Base-by-base conservation (phyloP, 148 eudicot species). In the Chenopodium formosanum region DNA sequence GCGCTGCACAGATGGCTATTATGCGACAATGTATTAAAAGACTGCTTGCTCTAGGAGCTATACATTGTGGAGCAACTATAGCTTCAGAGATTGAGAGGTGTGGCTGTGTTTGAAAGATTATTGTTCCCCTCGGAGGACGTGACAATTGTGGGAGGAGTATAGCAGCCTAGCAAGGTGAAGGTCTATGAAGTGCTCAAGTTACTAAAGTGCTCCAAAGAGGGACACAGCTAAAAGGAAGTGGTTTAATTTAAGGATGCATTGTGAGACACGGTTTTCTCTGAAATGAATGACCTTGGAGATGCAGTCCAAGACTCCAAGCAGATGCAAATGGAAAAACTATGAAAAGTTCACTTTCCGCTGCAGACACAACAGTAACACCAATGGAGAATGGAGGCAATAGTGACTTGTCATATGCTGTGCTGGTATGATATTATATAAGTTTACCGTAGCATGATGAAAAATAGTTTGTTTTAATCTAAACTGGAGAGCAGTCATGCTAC, bases 1-100 rank as follows among this genome's bases (percentile, higher is more conserved):
- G 68, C 31, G 32, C 74, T 56, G 75, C 34, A 67, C 53, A 70
- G 82, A 79, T 70, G 82, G 68, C 82, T 20, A 25, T 56, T 52
- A 27, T 47, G 16, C 25, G 9, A 8, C 62, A 14, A 23, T 20
- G 19, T 73, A 9, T 1, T 47, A 5, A 40, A 22, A 20, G 46
- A 78, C 27, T 67, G 58, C n/a, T 78, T 6, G 62, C 27, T 46
- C 73, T 4, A 17, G 31, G 25, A 69, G 67, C 47, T 31, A 22
- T 19, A 11, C 17, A 20, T 12, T 40, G 31, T 17, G 34, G 22
- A 50, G 64, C 46, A 32, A 23, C 67, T 25, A 48, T 40, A 27
- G 9, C 62, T 25, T 29, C 23, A 14, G 48, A 40, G 52, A 62
- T 20, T 64, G 31, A 62, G 16, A 56, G 16, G 70, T 7, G 71